Percentiles rank a stretch among this genome's conserved stretches.
phyloP scores from a whole-genome alignment of 73 alveolate species.

The Urostyla sp. region DNA sequence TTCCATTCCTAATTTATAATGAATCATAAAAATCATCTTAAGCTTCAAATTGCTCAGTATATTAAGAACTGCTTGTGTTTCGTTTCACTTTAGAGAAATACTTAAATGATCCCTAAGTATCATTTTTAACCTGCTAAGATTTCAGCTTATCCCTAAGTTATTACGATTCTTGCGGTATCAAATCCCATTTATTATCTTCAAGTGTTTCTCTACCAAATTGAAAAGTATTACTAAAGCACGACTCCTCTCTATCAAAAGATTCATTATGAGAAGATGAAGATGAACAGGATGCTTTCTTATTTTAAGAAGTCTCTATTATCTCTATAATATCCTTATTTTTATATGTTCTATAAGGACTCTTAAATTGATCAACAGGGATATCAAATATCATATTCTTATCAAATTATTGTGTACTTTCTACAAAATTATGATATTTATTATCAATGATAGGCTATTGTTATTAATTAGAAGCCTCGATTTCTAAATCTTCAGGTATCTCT shows the following conservation, averaged over 20 bases:
- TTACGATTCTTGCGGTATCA: too few species aligned
- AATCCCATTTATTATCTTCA: too few species aligned
- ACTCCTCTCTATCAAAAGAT: background rate
- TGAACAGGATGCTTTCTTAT: background rate
- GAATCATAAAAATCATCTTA: background rate
- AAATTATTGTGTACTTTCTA: background rate
- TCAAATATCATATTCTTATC: constrained; percentile 54
- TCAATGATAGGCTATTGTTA: background rate
- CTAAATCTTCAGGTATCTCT: constrained; percentile 41
- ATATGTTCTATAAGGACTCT: background rate
- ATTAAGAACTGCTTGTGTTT: too few species aligned
- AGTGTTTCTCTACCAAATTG: background rate
- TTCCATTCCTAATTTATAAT: background rate
- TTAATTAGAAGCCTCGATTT: background rate
- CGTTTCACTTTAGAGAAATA: too few species aligned
- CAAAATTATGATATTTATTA: background rate
- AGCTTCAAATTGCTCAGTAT: background rate
- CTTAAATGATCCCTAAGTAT: too few species aligned
- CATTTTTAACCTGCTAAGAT: too few species aligned
- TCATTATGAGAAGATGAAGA: background rate
- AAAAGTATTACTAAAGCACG: background rate
- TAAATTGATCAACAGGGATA: background rate
- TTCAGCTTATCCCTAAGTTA: too few species aligned
- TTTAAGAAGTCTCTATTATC: background rate
- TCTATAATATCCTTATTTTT: background rate